Percentiles rank a stretch among this genome's conserved stretches.
Evolutionary conservation across 2,329 filamentous ascomycete genomes (phyloP).

Genomic region (Cordyceps cateniannulata): DNA sequence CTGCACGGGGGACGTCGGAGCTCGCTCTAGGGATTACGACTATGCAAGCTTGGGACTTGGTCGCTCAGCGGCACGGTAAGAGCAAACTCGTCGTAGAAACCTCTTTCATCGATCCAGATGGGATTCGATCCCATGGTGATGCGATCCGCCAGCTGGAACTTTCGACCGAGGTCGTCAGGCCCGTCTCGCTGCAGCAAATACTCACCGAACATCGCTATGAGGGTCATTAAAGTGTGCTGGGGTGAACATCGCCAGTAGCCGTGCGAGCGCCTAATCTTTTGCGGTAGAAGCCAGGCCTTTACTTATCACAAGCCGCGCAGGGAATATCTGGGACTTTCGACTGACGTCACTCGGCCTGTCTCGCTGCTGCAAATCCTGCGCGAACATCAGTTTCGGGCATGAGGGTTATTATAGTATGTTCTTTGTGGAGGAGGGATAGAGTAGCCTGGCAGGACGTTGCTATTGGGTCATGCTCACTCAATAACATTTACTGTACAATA

Average conservation of each 20-base stretch:
- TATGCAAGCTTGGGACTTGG: conserved; percentile 20
- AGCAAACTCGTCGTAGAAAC: conserved; percentile 14
- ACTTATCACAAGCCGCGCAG: no score
- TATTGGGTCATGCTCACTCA: no score
- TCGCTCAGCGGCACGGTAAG: conserved; percentile 17
- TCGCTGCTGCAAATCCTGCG: conserved; percentile 19
- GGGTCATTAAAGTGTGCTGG: no score
- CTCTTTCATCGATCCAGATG: conserved; percentile 15
- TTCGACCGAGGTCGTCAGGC: conserved; percentile 6
- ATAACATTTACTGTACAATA: no score
- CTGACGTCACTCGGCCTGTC: conserved; percentile 7
- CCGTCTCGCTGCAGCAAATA: conserved; percentile 20
- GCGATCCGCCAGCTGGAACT: conserved; percentile 20
- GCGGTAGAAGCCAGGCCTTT: no score
- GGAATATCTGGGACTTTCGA: conserved; percentile 19
- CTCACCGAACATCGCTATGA: neutral
- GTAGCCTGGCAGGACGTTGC: no score
- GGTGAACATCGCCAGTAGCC: no score
- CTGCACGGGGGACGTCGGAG: conserved; percentile 19
- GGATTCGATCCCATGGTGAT: conserved; percentile 18
- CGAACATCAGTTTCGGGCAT: neutral
- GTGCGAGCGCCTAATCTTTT: no score
- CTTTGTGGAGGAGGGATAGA: no score
- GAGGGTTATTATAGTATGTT: no score
- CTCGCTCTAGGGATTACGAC: conserved; percentile 15